phyloP scores from a whole-genome alignment of 441 rosid species.

The Heliophila coronopifolia region DNA sequence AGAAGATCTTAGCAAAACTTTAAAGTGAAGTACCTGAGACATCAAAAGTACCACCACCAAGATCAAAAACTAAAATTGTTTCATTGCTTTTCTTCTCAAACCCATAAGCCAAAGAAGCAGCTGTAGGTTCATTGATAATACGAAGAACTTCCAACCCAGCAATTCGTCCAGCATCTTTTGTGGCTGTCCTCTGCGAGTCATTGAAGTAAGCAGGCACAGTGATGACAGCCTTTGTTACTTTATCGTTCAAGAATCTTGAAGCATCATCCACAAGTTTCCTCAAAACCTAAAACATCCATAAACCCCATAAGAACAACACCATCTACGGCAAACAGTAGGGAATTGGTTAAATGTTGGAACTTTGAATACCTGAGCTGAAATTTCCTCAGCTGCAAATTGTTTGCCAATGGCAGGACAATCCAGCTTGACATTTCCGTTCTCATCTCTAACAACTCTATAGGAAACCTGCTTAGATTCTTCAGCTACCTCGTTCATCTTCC shows the following conservation, averaged over 20 bases:
- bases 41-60: constrained; percentile 95
- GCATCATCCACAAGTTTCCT: constrained; percentile 98
- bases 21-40: constrained; percentile 41
- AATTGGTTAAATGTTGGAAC: neutral
- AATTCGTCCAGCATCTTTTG: constrained; percentile 95
- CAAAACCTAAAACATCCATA: constrained; percentile 36
- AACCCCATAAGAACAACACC: neutral
- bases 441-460: constrained; percentile 77
- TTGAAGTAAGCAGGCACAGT: constrained; percentile 97
- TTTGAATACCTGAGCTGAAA: constrained; percentile 77
- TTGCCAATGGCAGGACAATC: constrained; percentile 87
- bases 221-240: constrained; percentile 87
- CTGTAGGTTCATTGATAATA: constrained; percentile 91
- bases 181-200: constrained; percentile 93
- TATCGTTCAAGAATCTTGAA: constrained; percentile 81
- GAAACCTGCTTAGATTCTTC: constrained; percentile 93
- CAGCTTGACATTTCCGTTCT: constrained; percentile 79
- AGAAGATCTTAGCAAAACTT: no score
- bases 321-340: neutral
- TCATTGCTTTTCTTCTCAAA: constrained; percentile 87
- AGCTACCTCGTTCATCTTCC: constrained; percentile 87
- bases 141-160: constrained; percentile 94
- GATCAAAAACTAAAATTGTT: constrained; percentile 89
- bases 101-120: constrained; percentile 94
- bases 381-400: constrained; percentile 86